phyloP scores from a whole-genome alignment of 306 rosid genomes.

The Cucumis cinereus region DNA sequence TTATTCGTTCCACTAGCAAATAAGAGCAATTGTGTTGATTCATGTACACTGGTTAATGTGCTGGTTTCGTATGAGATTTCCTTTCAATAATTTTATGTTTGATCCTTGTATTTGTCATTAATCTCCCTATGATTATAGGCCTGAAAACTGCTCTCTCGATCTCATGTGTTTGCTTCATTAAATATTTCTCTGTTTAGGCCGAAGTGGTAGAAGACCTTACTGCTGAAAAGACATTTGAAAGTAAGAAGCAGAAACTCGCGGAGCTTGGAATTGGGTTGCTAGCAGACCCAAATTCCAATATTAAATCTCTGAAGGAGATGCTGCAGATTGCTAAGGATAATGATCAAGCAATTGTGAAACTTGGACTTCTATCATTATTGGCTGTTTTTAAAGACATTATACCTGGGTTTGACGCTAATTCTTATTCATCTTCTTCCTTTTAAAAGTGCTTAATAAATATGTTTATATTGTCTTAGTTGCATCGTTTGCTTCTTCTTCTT shows the following conservation, averaged over 20 bases:
- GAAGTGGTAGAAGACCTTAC: slow-evolving; percentile 77
- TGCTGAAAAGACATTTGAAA: slow-evolving; percentile 74
- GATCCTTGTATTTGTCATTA: not conserved
- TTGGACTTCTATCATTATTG: slow-evolving; percentile 80
- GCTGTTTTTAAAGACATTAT: slow-evolving; percentile 86
- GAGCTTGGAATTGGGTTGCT: slow-evolving; percentile 80
- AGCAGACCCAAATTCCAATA: slow-evolving; percentile 76
- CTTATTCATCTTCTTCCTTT: slow-evolving; percentile 1
- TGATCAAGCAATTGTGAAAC: slow-evolving; percentile 57
- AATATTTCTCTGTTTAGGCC: slow-evolving; percentile 38
- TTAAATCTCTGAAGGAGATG: slow-evolving; percentile 70
- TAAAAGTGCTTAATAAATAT: not conserved
- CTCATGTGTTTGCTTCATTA: slow-evolving; percentile 1
- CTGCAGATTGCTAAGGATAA: slow-evolving; percentile 54
- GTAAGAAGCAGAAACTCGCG: slow-evolving; percentile 75
- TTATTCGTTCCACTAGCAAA: not conserved
- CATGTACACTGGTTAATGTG: not conserved
- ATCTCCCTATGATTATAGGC: not conserved
- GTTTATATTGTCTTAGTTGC: not conserved
- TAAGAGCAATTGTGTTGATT: not conserved
- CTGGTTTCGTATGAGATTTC: not conserved
- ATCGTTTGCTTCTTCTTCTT: slow-evolving; percentile 4
- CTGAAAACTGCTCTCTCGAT: slow-evolving; percentile 2
- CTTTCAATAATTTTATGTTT: not conserved
- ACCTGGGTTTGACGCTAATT: slow-evolving; percentile 54